Percentiles rank a stretch among this genome's conserved stretches.
Evolutionary conservation across 176 grass and related monocot species (phyloP).

Genomic region (Ensete glaucum): DNA sequence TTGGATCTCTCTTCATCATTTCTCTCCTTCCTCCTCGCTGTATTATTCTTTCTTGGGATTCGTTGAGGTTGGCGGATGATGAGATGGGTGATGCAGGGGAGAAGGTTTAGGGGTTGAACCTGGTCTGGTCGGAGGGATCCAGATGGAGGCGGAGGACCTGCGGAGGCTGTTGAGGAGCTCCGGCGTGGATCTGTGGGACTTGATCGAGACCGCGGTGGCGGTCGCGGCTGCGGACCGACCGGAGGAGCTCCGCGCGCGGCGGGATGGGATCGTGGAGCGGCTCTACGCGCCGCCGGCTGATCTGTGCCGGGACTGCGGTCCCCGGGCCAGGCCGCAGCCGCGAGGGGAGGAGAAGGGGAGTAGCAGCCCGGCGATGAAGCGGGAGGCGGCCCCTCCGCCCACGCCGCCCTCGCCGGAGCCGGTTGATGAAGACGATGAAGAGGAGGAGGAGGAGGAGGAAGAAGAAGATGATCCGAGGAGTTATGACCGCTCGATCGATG

Average conservation of each 20-base stretch:
- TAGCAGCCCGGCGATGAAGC: not conserved
- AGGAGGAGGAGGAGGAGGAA: slow-evolving; percentile 1
- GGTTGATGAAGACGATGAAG: not conserved
- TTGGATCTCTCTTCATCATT: not conserved
- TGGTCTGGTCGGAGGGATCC: not conserved
- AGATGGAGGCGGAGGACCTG: slow-evolving; percentile 44
- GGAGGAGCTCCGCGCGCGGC: slow-evolving; percentile 48
- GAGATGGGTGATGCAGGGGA: not conserved
- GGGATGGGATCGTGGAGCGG: slow-evolving; percentile 59
- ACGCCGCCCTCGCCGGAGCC: slow-evolving; percentile 20
- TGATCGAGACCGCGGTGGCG: slow-evolving; percentile 51
- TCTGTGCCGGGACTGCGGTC: slow-evolving; percentile 39
- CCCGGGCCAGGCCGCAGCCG: not conserved
- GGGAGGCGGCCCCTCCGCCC: slow-evolving; percentile 18
- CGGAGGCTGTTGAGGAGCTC: slow-evolving; percentile 31
- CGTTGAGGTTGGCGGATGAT: not conserved
- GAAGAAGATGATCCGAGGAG: not conserved
- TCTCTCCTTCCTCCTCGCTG: not conserved
- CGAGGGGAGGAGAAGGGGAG: not conserved
- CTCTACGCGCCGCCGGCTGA: slow-evolving; percentile 28
- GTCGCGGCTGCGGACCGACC: slow-evolving; percentile 35
- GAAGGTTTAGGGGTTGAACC: not conserved
- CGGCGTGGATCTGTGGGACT: slow-evolving; percentile 46
- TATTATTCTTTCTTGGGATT: not conserved
- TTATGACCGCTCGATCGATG: not conserved